Conservation (phyloP, 1,284 basidiomycete species). For the Moniliophthora roreri region DNA sequence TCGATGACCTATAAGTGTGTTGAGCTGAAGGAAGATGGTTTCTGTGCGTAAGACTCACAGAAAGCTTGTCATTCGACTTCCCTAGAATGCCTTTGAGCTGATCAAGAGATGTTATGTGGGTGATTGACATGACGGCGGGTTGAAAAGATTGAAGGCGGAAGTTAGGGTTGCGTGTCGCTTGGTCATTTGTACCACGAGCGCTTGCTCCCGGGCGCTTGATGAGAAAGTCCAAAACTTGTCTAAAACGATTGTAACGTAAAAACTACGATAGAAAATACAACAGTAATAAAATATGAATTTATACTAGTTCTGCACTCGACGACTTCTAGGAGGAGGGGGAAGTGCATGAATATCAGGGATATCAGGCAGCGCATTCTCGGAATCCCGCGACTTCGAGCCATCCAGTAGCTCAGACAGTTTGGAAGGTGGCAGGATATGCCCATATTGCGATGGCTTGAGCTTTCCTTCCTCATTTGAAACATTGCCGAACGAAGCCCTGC, state of each 20-base stretch:
- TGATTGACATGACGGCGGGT: slow-evolving; percentile 50
- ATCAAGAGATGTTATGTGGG: slow-evolving; percentile 57
- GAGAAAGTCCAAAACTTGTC: no score
- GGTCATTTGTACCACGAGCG: not conserved
- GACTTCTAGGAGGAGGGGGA: no score
- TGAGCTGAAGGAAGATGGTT: not conserved
- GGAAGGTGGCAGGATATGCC: slow-evolving; percentile 15
- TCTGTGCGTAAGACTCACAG: slow-evolving; percentile 40
- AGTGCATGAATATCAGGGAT: no score
- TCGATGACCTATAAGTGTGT: slow-evolving; percentile 65
- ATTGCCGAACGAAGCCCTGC: slow-evolving; percentile 36
- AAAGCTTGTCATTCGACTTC: slow-evolving; percentile 61
- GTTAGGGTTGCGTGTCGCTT: not conserved
- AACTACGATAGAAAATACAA: no score
- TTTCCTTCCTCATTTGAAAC: not conserved
- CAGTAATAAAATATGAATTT: no score
- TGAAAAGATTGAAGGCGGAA: not conserved
- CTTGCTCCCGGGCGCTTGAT: not conserved
- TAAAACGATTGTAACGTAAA: no score
- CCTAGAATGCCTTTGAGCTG: slow-evolving; percentile 63
- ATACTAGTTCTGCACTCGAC: no score
- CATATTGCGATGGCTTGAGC: not conserved
- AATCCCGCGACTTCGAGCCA: slow-evolving; percentile 1
- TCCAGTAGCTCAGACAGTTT: slow-evolving; percentile 14
- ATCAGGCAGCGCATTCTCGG: no score